A percentile compares a stretch with the other conserved stretches of the same genome.
phyloP scores from a whole-genome alignment of 495 filamentous ascomycete genomes.

The Penicillium ucsense region DNA sequence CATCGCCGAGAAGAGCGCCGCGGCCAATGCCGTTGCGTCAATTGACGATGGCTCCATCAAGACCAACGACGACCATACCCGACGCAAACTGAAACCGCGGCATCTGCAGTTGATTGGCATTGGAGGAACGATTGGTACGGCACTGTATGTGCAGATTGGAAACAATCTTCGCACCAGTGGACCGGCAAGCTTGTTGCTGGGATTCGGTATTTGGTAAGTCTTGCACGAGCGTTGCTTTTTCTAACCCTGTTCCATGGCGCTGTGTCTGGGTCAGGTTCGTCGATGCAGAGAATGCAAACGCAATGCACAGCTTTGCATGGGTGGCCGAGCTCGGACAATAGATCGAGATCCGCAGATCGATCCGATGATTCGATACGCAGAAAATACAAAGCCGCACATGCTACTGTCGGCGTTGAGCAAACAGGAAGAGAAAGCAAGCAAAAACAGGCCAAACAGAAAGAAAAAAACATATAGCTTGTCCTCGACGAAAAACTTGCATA shows the following conservation, averaged over 20 bases:
- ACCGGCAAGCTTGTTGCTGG: conserved; percentile 66
- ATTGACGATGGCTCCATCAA: conserved; percentile 21
- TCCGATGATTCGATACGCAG: too few species aligned
- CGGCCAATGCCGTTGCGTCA: conserved; percentile 11
- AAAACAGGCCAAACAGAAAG: too few species aligned
- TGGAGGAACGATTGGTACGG: conserved; percentile 76
- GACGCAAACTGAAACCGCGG: conserved; percentile 51
- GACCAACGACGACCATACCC: conserved; percentile 35
- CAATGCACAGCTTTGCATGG: too few species aligned
- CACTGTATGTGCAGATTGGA: conserved; percentile 68
- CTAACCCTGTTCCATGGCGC: not conserved
- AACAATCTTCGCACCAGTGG: conserved; percentile 58
- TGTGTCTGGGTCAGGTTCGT: not conserved
- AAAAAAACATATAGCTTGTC: too few species aligned
- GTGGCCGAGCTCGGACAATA: too few species aligned
- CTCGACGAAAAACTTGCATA: too few species aligned
- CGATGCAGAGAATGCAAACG: not conserved
- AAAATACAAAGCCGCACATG: too few species aligned
- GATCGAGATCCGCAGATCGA: too few species aligned
- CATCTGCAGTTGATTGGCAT: conserved; percentile 70
- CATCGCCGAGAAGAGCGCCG: conserved; percentile 10
- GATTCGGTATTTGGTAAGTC: conserved; percentile 44
- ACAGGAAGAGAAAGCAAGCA: too few species aligned
- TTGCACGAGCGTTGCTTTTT: not conserved
- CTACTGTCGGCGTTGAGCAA: too few species aligned